phyloP scores from a whole-genome alignment of 202 grass and related monocot species.

The Musa balbisiana region DNA sequence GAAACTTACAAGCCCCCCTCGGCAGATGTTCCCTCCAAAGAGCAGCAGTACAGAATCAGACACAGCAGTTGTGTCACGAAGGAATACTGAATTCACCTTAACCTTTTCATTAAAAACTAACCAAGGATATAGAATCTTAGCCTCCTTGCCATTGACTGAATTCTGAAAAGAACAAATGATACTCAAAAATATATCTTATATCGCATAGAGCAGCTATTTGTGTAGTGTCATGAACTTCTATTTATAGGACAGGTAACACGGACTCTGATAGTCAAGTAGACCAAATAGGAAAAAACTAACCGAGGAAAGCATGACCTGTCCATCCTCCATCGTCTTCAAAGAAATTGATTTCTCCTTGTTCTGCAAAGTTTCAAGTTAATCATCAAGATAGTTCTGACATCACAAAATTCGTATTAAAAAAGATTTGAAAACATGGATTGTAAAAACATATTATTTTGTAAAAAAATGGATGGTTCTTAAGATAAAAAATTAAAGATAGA shows the following conservation, averaged over 20 bases:
- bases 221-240: not conserved
- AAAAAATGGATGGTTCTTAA: not conserved
- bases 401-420: not conserved
- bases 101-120: slow-evolving; percentile 98
- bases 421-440: not conserved
- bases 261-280: slow-evolving; percentile 11
- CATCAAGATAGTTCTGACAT: slow-evolving; percentile 5
- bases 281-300: slow-evolving; percentile 35
- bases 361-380: slow-evolving; percentile 31
- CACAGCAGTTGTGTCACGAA: slow-evolving; percentile 89
- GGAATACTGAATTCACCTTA: slow-evolving; percentile 94
- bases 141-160: slow-evolving; percentile 92
- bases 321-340: slow-evolving; percentile 99
- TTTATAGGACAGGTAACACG: not conserved
- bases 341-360: slow-evolving; percentile 93
- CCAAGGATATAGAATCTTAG: slow-evolving; percentile 91
- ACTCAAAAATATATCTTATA: not conserved
- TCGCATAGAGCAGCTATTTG: not conserved
- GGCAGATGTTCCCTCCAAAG: slow-evolving; percentile 73
- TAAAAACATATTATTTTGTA: not conserved
- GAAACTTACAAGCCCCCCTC: slow-evolving; percentile 64
- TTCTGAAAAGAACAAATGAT: slow-evolving; percentile 49
- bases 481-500: slow-evolving; percentile 8
- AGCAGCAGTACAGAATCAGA: slow-evolving; percentile 81
- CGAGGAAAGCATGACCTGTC: slow-evolving; percentile 94